Evolutionary conservation across 371 early-diverging fungal species (phyloP).

Genomic region (Syncephalastrum monosporum): DNA sequence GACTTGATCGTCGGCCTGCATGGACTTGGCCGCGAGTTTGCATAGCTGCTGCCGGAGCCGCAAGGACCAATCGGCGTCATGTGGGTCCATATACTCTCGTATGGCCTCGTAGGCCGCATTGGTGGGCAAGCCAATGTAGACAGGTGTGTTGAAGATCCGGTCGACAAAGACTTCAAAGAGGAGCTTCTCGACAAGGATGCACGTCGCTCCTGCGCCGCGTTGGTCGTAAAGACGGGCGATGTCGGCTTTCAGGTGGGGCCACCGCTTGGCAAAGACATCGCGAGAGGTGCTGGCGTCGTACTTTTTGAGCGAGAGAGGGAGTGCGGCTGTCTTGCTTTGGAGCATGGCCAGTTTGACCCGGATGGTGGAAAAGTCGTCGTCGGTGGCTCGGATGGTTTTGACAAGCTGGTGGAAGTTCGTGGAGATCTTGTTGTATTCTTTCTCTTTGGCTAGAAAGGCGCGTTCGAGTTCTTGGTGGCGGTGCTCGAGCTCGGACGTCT

Average conservation of each 20-base stretch:
- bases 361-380: constrained; percentile 46
- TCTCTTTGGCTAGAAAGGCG: constrained; percentile 30
- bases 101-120: constrained; percentile 40
- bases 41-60: constrained; percentile 46
- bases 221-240: constrained; percentile 24
- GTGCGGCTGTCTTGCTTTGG: constrained; percentile 35
- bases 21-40: constrained; percentile 31
- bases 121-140: constrained; percentile 32
- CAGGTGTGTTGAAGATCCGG: constrained; percentile 27
- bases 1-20: constrained; percentile 18
- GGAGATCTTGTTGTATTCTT: constrained; percentile 37
- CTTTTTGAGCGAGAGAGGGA: constrained; percentile 36
- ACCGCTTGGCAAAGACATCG: constrained; percentile 24
- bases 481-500: constrained; percentile 11
- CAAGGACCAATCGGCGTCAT: constrained; percentile 30
- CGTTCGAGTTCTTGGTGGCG: constrained; percentile 25
- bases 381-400: constrained; percentile 37
- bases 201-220: constrained; percentile 10
- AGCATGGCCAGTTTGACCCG: constrained; percentile 34
- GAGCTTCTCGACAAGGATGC: constrained; percentile 41
- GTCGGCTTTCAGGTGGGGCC: constrained; percentile 27
- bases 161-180: constrained; percentile 30
- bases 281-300: constrained; percentile 30
- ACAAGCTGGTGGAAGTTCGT: constrained; percentile 40
- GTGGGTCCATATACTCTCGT: constrained; percentile 31